A percentile compares a stretch with the other conserved stretches of the same genome.
Conservation (phyloP, 192 early-diverging fungal genomes). For the Coemansia sp. region DNA sequence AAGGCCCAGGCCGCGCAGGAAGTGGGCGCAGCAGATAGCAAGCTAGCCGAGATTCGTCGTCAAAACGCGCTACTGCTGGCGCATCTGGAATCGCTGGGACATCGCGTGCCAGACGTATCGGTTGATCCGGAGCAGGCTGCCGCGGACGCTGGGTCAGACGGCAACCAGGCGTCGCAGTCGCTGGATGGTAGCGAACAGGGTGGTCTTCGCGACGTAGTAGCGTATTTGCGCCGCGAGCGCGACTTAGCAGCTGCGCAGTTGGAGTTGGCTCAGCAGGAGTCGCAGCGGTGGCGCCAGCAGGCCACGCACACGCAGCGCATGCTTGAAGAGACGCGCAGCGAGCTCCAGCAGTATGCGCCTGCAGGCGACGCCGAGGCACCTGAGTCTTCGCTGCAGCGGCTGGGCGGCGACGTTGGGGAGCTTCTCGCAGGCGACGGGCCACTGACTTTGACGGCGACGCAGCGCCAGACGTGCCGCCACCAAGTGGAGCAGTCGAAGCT, state of each 20-base stretch:
- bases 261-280: conserved; percentile 66
- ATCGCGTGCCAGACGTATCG: conserved; percentile 39
- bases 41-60: conserved; percentile 57
- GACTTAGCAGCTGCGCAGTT: conserved; percentile 69
- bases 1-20: conserved; percentile 16
- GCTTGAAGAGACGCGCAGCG: conserved; percentile 64
- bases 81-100: conserved; percentile 66
- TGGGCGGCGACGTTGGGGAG: neutral
- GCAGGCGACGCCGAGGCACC: conserved; percentile 38
- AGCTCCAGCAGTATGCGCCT: conserved; percentile 53
- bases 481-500: conserved; percentile 66
- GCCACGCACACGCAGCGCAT: conserved; percentile 62
- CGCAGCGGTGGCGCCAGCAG: conserved; percentile 64
- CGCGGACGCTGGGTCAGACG: neutral
- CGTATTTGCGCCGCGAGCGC: conserved; percentile 69
- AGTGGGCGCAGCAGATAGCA: conserved; percentile 51
- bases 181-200: conserved; percentile 18
- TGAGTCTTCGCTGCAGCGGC: neutral
- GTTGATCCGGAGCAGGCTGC: conserved; percentile 36
- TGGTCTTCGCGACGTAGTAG: conserved; percentile 62
- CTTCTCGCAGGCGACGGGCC: conserved; percentile 31
- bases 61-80: conserved; percentile 75
- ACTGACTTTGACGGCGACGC: conserved; percentile 55
- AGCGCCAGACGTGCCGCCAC: conserved; percentile 63
- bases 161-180: neutral